phyloP scores from a whole-genome alignment of 208 protist genomes.

The Leishmania tropica region DNA sequence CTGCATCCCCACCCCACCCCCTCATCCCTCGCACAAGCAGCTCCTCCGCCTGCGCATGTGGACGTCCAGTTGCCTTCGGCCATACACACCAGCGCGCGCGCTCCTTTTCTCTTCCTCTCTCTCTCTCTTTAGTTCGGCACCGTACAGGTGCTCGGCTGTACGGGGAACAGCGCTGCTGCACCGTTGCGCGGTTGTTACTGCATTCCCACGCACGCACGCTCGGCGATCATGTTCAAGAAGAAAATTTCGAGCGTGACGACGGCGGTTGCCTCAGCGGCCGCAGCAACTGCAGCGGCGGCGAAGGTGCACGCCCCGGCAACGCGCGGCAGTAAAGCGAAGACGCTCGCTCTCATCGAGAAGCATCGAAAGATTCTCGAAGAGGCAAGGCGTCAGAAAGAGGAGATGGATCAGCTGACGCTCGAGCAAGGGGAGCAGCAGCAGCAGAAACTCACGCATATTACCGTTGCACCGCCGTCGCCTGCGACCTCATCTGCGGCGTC shows the following conservation, averaged over 20 bases:
- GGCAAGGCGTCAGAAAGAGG: slow-evolving; percentile 24
- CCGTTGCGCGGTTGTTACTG: background rate
- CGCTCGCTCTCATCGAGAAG: slow-evolving; percentile 35
- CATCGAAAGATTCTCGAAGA: slow-evolving; percentile 36
- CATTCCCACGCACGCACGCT: background rate
- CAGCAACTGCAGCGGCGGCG: slow-evolving; percentile 1
- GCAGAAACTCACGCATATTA: background rate
- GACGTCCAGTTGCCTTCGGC: background rate
- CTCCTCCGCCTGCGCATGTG: background rate
- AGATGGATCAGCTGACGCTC: slow-evolving; percentile 28
- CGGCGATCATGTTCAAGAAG: slow-evolving; percentile 49
- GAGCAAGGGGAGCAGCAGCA: slow-evolving; percentile 15
- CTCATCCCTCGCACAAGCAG: background rate
- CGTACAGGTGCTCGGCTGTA: background rate
- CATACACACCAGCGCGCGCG: background rate
- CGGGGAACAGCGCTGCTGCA: background rate
- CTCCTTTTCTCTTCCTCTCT: background rate
- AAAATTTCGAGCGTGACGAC: slow-evolving; percentile 23
- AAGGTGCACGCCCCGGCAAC: background rate
- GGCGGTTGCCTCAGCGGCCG: slow-evolving; percentile 1
- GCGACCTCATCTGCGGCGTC: background rate
- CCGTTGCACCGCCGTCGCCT: background rate
- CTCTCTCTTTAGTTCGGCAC: background rate
- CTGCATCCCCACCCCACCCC: background rate
- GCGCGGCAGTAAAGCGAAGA: slow-evolving; percentile 8